Evolutionary conservation across 2,329 filamentous ascomycete genomes (phyloP), one percentile per base, ranked within the genome.

Genomic region (Aspergillus spinulosporus): DNA sequence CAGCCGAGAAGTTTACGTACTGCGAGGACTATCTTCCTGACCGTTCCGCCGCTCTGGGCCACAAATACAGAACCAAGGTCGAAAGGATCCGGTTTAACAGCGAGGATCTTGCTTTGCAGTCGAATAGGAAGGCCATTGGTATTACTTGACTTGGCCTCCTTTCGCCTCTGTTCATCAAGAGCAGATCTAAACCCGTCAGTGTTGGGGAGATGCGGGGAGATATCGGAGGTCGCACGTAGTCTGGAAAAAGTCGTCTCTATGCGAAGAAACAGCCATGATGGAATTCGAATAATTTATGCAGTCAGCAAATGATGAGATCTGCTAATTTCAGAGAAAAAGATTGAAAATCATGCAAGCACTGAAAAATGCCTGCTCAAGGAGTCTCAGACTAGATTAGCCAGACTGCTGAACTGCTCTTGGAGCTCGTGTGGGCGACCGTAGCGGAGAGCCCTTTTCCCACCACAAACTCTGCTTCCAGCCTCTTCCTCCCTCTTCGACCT

Each of bases 191-290:
- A 54, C 21, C 49, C 42, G 26, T 64, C 51, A 64, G 62, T 54
- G 50, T 14, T 39, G 15, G 52, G 42, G 28, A 36, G 50, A 44
- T 45, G 34, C 52, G 53, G 59, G 46, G 15, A 45, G 43, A 21
- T 45, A 21, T 7, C 11, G 15, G 34, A 34, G 39, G 40, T 72
- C 86, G 75, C 77, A 94, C 90, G 92, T 89, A 31, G 92, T 95
- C 74, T 97, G 90, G 70, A 97, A 97, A 79, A 95, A 97, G 69
- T 94, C 85, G 31, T 88, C 87, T 50, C 87, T 82, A 68, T 96
- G 84, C 49, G 84, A 82, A 29, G 89, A 88, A 61, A 85, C 82
- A 72, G 89, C 88, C 79, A 84, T 87, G 14, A 14, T 59, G 54
- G 15, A 14, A n/a, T 28, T 14, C 36, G 15, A 15, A 34, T 8